phyloP scores from a whole-genome alignment of 1,284 basidiomycete genomes.

The Omphalotus olearius region DNA sequence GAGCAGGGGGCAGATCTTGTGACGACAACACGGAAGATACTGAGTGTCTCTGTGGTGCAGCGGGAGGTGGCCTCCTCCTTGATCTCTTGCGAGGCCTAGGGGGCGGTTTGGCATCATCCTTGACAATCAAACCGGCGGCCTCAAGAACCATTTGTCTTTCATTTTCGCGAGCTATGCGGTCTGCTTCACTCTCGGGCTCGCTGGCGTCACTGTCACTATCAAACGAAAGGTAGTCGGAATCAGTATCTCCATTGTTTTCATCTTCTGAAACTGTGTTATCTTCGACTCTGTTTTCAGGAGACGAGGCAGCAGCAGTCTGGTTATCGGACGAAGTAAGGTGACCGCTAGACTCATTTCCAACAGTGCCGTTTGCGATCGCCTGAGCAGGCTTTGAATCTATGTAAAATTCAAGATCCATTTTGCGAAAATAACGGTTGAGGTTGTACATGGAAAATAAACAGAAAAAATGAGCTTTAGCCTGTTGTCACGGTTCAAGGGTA shows the following conservation, averaged over 20 bases:
- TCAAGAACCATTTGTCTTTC: slow-evolving; percentile 82
- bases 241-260: slow-evolving; percentile 28
- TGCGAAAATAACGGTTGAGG: slow-evolving; percentile 3
- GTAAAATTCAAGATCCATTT: slow-evolving; percentile 8
- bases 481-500: slow-evolving; percentile 46
- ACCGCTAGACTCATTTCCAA: too few species aligned
- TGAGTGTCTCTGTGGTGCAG: slow-evolving; percentile 29
- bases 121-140: slow-evolving; percentile 83
- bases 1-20: slow-evolving; percentile 58
- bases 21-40: slow-evolving; percentile 17
- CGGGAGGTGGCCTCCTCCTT: slow-evolving; percentile 44
- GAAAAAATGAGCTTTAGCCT: slow-evolving; percentile 70
- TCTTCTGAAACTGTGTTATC: slow-evolving; percentile 19
- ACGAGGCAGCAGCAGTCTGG: too few species aligned
- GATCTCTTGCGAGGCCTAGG: slow-evolving; percentile 27
- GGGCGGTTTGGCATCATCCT: slow-evolving; percentile 42
- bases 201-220: slow-evolving; percentile 40
- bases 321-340: too few species aligned
- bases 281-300: background rate
- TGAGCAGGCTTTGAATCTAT: too few species aligned
- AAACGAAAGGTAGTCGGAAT: slow-evolving; percentile 51
- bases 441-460: slow-evolving; percentile 21
- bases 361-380: too few species aligned
- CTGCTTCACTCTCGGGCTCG: slow-evolving; percentile 45
- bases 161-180: slow-evolving; percentile 62